These are phyloP conservation scores for Solanum gandarillasii DNA, from an alignment of 257 asterid species.

Conservation along the genomic window DNA sequence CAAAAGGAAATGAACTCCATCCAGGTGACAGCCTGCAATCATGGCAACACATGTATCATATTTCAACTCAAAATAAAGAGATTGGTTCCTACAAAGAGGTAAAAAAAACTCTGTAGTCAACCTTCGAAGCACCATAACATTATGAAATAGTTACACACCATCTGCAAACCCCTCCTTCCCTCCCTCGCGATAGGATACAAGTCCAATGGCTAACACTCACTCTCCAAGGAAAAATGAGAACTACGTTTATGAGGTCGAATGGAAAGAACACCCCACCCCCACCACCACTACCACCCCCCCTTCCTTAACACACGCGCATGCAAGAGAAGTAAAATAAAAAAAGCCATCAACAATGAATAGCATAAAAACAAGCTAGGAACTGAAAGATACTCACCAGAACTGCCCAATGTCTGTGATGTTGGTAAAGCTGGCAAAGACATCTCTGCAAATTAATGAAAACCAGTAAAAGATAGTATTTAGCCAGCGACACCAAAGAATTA, in stretches of 20 bases:
- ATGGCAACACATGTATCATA: slow-evolving; percentile 3
- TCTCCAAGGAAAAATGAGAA: neutral
- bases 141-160: neutral
- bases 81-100: neutral
- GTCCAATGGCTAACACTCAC: neutral
- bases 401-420: slow-evolving; percentile 48
- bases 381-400: slow-evolving; percentile 36
- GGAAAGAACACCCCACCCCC: neutral
- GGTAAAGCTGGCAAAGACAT: slow-evolving; percentile 98
- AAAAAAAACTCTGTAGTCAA: neutral
- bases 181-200: neutral
- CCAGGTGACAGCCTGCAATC: slow-evolving; percentile 34
- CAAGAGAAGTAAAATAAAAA: neutral
- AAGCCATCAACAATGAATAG: neutral
- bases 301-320: no score
- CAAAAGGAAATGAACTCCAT: slow-evolving; percentile 28
- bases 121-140: neutral
- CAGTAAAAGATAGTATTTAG: neutral
- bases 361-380: neutral
- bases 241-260: neutral
- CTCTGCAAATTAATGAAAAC: slow-evolving; percentile 42
- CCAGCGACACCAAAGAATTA: neutral
- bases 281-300: neutral
- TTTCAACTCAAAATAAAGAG: neutral
- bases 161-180: neutral